These are phyloP conservation scores for Xerocomus nothofagi DNA, from an alignment of 1,284 basidiomycete species.

Conservation along the genomic window DNA sequence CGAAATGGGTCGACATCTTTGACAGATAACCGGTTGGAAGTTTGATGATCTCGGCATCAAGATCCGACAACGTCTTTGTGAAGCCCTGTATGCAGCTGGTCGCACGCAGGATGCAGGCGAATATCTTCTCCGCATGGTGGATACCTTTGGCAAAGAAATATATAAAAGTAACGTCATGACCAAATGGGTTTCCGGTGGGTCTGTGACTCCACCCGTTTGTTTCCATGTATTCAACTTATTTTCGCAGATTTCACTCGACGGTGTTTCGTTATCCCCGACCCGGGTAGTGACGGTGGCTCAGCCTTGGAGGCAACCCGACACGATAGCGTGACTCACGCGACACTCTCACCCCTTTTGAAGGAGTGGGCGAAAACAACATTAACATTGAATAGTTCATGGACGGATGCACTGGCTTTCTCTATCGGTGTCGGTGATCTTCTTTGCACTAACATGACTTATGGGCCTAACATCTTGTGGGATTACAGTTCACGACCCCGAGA, in stretches of 20 bases:
- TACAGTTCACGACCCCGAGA: constrained; percentile 3
- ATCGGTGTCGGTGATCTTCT: neutral
- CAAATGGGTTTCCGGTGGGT: constrained; percentile 1
- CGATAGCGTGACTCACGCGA: too few species aligned
- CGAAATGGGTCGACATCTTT: accelerated
- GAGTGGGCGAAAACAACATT: constrained; percentile 4
- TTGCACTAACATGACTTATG: neutral
- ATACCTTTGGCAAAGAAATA: neutral
- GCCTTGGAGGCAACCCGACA: neutral
- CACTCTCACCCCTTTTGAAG: neutral
- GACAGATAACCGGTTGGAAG: constrained; percentile 10
- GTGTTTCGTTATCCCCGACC: neutral
- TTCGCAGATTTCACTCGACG: neutral
- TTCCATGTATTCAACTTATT: neutral
- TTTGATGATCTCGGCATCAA: constrained; percentile 8
- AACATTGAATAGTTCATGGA: neutral
- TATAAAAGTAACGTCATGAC: neutral
- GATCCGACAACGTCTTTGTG: neutral
- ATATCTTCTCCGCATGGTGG: neutral
- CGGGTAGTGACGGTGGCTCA: accelerated
- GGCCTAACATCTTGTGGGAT: neutral
- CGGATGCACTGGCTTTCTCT: neutral
- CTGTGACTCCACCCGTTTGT: too few species aligned
- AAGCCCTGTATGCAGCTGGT: constrained; percentile 3
- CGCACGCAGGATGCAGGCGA: neutral